A percentile compares a stretch with the other conserved stretches of the same genome.
Evolutionary conservation across 228 moss, liverwort and hornwort genomes (phyloP).

Genomic region (Sphagnum magellanicum): DNA sequence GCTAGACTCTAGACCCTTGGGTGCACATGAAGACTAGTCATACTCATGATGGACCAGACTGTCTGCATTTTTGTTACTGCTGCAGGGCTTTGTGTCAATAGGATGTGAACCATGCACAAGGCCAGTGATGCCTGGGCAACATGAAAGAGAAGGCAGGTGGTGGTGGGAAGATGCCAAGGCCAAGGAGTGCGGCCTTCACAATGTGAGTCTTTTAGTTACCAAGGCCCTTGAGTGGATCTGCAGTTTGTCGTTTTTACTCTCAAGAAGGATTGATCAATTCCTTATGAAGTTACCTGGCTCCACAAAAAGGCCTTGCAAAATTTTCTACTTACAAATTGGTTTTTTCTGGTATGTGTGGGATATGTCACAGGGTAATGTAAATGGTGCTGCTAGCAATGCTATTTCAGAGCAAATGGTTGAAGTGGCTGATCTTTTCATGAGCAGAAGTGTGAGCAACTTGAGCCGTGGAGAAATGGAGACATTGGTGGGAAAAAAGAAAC

Average conservation of each 20-base stretch:
- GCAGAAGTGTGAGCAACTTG: conserved; percentile 51
- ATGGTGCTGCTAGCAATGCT: conserved; percentile 14
- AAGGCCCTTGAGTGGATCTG: background rate
- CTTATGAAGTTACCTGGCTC: background rate
- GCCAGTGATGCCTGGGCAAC: conserved; percentile 85
- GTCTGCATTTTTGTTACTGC: too few relatives aligned
- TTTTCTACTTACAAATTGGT: too few relatives aligned
- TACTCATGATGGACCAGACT: too few relatives aligned
- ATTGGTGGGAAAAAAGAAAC: conserved; percentile 18
- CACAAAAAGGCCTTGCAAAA: background rate
- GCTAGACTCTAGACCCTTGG: too few relatives aligned
- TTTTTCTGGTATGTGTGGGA: background rate
- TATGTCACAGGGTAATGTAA: conserved; percentile 61
- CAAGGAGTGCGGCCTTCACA: conserved; percentile 95
- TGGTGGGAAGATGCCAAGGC: conserved; percentile 99
- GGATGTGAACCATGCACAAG: conserved; percentile 96
- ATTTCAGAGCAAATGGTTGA: conserved; percentile 22
- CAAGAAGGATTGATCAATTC: background rate
- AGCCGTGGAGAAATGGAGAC: conserved; percentile 58
- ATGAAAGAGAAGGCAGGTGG: conserved; percentile 98
- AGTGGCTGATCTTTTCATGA: conserved; percentile 55
- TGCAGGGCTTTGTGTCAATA: conserved; percentile 88
- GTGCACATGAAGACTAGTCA: too few relatives aligned
- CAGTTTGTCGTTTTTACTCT: background rate
- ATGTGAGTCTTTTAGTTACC: conserved; percentile 30